Base-by-base conservation (phyloP, 2,329 filamentous ascomycete genomes). In the Xylariaceae sp. region DNA sequence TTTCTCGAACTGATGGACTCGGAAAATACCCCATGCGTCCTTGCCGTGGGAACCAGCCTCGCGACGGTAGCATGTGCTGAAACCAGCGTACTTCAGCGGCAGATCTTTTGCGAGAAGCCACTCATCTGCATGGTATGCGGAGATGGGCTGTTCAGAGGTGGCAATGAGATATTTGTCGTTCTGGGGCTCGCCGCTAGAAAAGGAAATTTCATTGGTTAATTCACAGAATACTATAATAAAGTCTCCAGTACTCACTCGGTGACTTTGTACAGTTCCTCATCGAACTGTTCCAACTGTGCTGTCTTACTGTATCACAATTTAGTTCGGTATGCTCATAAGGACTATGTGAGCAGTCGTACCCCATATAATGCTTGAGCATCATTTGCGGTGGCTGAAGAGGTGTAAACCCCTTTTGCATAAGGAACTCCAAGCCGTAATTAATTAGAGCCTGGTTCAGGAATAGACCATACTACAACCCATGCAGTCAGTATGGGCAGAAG, bases 261-360 rank as follows among this genome's bases (percentile, higher is more conserved):
- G 19, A 99, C 93, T 75, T 97, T 97, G 81, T 99, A 99, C 47
- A 99, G 78, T 72, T 97, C 93, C 71, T 97, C 94, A 67, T 99
- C 94, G 66, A 99, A 99, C 16, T 97, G 89, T 62, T 94, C 91
- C 22, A 99, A 84, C 74, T 99, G 94, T 2, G 94, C 94, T 0
- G 94, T 99, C 79, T 97, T 97, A 55, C 89, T 44, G 17, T 13
- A 44, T 5, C 22, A 42, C 6, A 22, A 44, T 14, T 44, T 31
- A 44, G 42, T 33, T 9, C 11, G 11, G 6, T 31, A 28, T 44
- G 3, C 14, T 42, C n/a, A 42, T 16, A 16, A 16, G 17, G 40
- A 19, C n/a, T 31, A 7, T 5, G 42, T 10, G 17, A 17, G 9
- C 3, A 5, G 13, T 31, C 42, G 17, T 44, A 44, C 42, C 50